Percentiles rank a stretch among this genome's conserved stretches.
phyloP scores from a whole-genome alignment of 805 yeast species.

The Dipodascus geniculatus region DNA sequence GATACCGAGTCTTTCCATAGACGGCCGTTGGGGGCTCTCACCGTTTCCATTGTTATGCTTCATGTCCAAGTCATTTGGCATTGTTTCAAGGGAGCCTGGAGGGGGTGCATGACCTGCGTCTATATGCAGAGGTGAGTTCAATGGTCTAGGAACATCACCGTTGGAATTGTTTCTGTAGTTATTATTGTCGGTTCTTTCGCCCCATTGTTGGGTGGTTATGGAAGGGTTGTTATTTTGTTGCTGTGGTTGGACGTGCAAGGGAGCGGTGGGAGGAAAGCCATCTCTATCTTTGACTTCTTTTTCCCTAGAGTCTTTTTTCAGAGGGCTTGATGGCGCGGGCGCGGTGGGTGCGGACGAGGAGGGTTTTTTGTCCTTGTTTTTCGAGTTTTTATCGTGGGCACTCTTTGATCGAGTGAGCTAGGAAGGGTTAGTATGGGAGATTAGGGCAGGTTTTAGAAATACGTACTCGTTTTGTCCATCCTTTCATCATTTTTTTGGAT shows the following conservation, averaged over 20 bases:
- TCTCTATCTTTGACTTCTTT: background rate
- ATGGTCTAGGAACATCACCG: background rate
- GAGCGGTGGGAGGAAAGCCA: constrained; percentile 6
- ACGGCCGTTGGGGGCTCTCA: constrained; percentile 35
- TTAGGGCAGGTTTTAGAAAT: background rate
- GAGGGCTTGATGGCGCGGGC: background rate
- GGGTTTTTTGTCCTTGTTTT: background rate
- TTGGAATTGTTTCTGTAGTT: background rate
- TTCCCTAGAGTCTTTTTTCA: constrained; percentile 6
- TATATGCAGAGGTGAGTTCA: background rate
- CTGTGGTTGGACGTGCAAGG: constrained; percentile 10
- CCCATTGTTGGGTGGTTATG: background rate
- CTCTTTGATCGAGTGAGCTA: constrained; percentile 14
- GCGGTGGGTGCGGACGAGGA: constrained; percentile 3
- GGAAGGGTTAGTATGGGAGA: background rate
- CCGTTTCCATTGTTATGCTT: constrained; percentile 11
- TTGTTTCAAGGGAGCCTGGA: constrained; percentile 27
- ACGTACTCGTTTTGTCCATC: constrained; percentile 27
- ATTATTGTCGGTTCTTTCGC: background rate
- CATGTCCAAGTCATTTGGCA: constrained; percentile 24
- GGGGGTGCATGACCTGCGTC: constrained; percentile 8
- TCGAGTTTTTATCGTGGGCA: background rate
- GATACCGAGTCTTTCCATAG: constrained; percentile 51
- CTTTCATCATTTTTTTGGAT: constrained; percentile 25
- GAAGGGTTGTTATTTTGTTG: constrained; percentile 5